These are phyloP conservation scores for Aureobasidium subglaciale DNA, from an alignment of 2,329 filamentous ascomycete species.

Conservation along the genomic window DNA sequence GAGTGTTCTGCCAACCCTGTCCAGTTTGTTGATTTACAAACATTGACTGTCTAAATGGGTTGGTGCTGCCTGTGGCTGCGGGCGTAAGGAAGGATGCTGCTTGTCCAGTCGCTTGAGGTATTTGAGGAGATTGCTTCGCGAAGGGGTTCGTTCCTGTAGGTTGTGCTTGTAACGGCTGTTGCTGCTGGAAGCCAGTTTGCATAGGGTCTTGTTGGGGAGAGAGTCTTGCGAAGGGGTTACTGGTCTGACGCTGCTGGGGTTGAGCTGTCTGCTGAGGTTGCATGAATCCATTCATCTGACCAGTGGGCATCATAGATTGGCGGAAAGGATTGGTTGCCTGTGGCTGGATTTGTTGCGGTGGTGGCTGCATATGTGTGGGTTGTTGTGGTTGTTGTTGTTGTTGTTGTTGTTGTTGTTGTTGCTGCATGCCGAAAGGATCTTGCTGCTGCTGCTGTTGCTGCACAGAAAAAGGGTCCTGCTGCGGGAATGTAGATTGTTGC, in stretches of 20 bases:
- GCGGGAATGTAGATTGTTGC: no score
- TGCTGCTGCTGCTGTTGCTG: slow-evolving; percentile 21
- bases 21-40: slow-evolving; percentile 88
- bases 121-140: slow-evolving; percentile 45
- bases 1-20: slow-evolving; percentile 72
- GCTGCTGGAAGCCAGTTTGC: slow-evolving; percentile 18
- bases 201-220: slow-evolving; percentile 27
- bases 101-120: slow-evolving; percentile 34
- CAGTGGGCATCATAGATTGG: slow-evolving; percentile 66
- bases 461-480: no score
- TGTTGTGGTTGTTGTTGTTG: slow-evolving; percentile 45
- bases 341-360: slow-evolving; percentile 39
- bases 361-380: slow-evolving; percentile 31
- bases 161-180: slow-evolving; percentile 44
- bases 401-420: slow-evolving; percentile 25
- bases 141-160: slow-evolving; percentile 69
- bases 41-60: slow-evolving; percentile 85
- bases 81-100: slow-evolving; percentile 40
- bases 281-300: slow-evolving; percentile 16
- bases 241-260: slow-evolving; percentile 25
- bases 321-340: slow-evolving; percentile 87
- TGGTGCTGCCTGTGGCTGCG: slow-evolving; percentile 81
- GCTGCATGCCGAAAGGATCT: slow-evolving; percentile 21
- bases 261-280: slow-evolving; percentile 20
- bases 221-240: slow-evolving; percentile 59